Conservation (phyloP, 768 basidiomycete genomes). For the Tephrocybe sp. region DNA sequence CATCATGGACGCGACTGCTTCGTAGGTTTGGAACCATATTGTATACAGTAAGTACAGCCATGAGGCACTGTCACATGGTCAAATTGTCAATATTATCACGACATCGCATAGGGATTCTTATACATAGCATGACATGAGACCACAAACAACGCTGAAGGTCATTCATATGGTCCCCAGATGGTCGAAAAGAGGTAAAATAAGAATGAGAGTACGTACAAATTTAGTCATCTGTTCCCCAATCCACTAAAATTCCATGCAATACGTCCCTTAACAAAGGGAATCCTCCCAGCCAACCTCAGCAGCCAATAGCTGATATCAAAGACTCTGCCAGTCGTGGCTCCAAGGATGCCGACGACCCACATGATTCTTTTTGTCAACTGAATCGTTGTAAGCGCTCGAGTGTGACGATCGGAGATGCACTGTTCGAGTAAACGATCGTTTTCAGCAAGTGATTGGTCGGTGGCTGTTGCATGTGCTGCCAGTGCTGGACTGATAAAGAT, state of each 20-base stretch:
- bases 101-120: neutral
- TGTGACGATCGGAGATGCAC: slow-evolving; percentile 35
- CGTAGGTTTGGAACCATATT: neutral
- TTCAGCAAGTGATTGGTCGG: slow-evolving; percentile 12
- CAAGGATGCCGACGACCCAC: slow-evolving; percentile 13
- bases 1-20: slow-evolving; percentile 1
- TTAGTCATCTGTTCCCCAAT: slow-evolving; percentile 18
- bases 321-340: neutral
- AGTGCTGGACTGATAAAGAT: slow-evolving; percentile 44
- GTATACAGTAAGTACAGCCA: too few relatives aligned
- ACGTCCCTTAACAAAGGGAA: slow-evolving; percentile 14
- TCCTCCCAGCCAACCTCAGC: slow-evolving; percentile 13
- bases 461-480: slow-evolving; percentile 27
- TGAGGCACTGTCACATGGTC: too few relatives aligned
- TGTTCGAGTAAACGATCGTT: slow-evolving; percentile 31
- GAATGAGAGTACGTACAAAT: neutral
- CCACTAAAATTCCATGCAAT: slow-evolving; percentile 23
- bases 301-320: slow-evolving; percentile 18
- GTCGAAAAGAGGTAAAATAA: neutral
- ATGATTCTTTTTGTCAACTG: slow-evolving; percentile 35
- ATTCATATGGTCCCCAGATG: too few relatives aligned
- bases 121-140: too few relatives aligned
- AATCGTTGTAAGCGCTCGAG: slow-evolving; percentile 42
- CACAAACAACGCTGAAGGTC: too few relatives aligned
- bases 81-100: neutral